Conservation (phyloP, 176 grass and related monocot genomes). For the Alloteropsis semialata region DNA sequence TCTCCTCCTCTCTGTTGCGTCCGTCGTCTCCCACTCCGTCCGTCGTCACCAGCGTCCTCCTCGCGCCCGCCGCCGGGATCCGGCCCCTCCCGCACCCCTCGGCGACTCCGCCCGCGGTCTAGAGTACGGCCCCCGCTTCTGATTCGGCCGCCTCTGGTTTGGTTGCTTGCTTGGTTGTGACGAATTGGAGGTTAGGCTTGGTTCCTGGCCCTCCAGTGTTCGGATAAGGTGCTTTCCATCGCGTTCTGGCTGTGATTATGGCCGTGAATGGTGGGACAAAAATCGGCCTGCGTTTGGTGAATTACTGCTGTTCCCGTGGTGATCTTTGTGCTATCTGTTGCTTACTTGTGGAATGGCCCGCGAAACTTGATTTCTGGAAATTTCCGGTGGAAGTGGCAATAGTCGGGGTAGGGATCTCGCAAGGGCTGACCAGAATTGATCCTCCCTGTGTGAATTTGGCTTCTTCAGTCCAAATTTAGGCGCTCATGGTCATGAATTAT, state of each 20-base stretch:
- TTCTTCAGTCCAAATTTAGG: not conserved
- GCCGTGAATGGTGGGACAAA: not conserved
- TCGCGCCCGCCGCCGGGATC: slow-evolving; percentile 33
- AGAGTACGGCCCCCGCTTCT: not conserved
- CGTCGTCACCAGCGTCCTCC: not conserved
- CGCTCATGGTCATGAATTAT: not conserved
- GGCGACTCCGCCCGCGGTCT: not conserved
- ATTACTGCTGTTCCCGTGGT: not conserved
- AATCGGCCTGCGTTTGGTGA: not conserved
- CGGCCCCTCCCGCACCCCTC: slow-evolving; percentile 13
- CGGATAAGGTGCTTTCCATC: not conserved
- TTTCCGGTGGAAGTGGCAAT: not conserved
- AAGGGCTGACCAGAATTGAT: not conserved
- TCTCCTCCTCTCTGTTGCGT: not conserved
- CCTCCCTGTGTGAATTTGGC: not conserved
- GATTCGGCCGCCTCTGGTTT: not conserved
- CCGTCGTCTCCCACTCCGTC: slow-evolving; percentile 17
- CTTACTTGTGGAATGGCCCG: not conserved
- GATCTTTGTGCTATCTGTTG: not conserved
- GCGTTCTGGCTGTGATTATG: not conserved
- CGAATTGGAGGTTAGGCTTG: not conserved
- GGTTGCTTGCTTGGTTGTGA: not conserved
- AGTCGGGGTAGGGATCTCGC: slow-evolving; percentile 16
- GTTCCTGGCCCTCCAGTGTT: not conserved
- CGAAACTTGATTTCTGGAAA: not conserved